Evolutionary conservation across 192 early-diverging fungal species (phyloP).

Genomic region (Coemansia sp.): DNA sequence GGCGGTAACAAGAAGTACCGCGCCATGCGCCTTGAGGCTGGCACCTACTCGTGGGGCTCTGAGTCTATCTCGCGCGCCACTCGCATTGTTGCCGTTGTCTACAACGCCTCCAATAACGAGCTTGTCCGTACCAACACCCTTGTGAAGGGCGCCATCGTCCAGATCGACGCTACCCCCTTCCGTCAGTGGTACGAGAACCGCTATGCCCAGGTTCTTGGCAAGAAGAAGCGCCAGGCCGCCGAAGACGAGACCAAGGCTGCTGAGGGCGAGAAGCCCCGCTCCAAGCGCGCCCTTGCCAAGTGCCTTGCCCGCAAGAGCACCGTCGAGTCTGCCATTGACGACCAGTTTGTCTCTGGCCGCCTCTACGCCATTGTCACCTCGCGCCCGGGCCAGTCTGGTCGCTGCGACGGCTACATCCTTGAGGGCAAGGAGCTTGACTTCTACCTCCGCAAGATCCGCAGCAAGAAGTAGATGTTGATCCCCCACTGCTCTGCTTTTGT

Average conservation of each 20-base stretch:
- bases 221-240: slow-evolving; percentile 57
- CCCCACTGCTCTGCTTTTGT: slow-evolving; percentile 4
- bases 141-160: slow-evolving; percentile 96
- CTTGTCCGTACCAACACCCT: slow-evolving; percentile 99
- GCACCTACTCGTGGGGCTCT: slow-evolving; percentile 98
- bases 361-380: slow-evolving; percentile 90
- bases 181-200: slow-evolving; percentile 99
- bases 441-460: slow-evolving; percentile 87
- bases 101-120: slow-evolving; percentile 99
- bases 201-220: slow-evolving; percentile 88
- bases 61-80: slow-evolving; percentile 94
- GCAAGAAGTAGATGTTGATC: slow-evolving; percentile 55
- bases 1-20: slow-evolving; percentile 99
- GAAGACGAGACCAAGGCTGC: slow-evolving; percentile 55
- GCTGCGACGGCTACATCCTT: slow-evolving; percentile 96
- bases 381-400: slow-evolving; percentile 96
- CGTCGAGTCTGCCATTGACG: slow-evolving; percentile 83
- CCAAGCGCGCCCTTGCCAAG: slow-evolving; percentile 89
- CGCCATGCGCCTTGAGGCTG: slow-evolving; percentile 93
- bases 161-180: slow-evolving; percentile 99
- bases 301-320: slow-evolving; percentile 80
- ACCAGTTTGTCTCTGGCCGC: slow-evolving; percentile 95
- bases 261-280: slow-evolving; percentile 80
- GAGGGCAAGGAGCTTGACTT: slow-evolving; percentile 99
- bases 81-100: slow-evolving; percentile 91